phyloP scores from a whole-genome alignment of 306 rosid species.

The Medicago ruthenica region DNA sequence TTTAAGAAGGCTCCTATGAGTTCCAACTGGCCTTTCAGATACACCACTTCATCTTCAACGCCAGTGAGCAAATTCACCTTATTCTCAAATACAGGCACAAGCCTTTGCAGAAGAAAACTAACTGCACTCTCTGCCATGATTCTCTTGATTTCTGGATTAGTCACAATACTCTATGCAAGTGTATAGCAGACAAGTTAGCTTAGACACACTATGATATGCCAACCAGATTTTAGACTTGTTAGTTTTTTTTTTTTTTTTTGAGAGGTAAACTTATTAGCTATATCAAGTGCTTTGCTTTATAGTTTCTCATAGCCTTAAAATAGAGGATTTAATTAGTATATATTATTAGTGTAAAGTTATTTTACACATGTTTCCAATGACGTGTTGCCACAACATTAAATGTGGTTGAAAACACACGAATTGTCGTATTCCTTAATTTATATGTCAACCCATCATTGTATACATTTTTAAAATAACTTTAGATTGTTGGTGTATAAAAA shows the following conservation, averaged over 20 bases:
- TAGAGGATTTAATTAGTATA: too few species aligned
- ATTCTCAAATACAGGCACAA: conserved; percentile 36
- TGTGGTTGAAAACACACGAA: too few species aligned
- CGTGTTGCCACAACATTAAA: too few species aligned
- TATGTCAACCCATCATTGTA: too few species aligned
- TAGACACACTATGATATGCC: not conserved
- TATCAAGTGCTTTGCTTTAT: not conserved
- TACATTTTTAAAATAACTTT: too few species aligned
- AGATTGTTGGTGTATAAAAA: too few species aligned
- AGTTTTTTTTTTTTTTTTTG: not conserved
- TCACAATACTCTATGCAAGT: not conserved
- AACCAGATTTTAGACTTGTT: not conserved
- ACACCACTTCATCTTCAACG: conserved; percentile 41
- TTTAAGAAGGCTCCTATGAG: conserved; percentile 47
- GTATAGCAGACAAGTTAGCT: not conserved
- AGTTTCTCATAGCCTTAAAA: not conserved
- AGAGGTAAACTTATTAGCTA: not conserved
- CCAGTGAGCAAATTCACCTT: conserved; percentile 40
- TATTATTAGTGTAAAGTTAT: too few species aligned
- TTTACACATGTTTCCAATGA: too few species aligned
- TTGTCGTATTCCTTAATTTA: too few species aligned
- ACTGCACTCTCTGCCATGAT: conserved; percentile 54
- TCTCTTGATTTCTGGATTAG: not conserved
- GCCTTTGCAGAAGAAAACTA: conserved; percentile 43
- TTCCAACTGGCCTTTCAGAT: conserved; percentile 46